Conservation (phyloP, 2,329 filamentous ascomycete genomes). For the Penicillium crustosum region DNA sequence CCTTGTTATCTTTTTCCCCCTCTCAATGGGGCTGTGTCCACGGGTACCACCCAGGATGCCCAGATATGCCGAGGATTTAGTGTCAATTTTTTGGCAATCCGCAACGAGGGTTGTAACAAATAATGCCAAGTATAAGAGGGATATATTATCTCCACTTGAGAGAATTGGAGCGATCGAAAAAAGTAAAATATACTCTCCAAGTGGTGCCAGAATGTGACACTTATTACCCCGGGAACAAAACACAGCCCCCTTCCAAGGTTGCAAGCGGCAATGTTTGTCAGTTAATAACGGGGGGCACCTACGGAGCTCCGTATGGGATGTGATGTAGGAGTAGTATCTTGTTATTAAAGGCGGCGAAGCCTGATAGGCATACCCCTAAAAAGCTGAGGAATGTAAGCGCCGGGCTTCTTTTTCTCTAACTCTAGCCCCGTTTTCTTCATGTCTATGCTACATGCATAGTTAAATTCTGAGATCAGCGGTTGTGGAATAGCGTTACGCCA, state of each 20-base stretch:
- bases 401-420: background rate
- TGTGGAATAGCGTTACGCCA: constrained; percentile 1
- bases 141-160: background rate
- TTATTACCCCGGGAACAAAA: background rate
- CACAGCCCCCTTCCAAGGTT: constrained; percentile 5
- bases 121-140: constrained; percentile 7
- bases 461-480: background rate
- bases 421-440: background rate
- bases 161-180: background rate
- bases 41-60: constrained; percentile 16
- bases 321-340: background rate
- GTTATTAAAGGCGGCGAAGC: background rate
- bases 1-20: constrained; percentile 7
- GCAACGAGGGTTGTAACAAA: background rate
- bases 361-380: background rate
- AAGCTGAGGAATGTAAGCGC: constrained; percentile 9
- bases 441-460: background rate
- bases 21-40: constrained; percentile 22
- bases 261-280: background rate
- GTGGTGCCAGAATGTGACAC: background rate
- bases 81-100: background rate
- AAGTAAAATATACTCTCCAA: background rate
- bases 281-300: background rate
- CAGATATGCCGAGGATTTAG: constrained; percentile 12
- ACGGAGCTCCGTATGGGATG: background rate